Base-by-base conservation (phyloP, 192 early-diverging fungal species). In the Backusella macrospora region DNA sequence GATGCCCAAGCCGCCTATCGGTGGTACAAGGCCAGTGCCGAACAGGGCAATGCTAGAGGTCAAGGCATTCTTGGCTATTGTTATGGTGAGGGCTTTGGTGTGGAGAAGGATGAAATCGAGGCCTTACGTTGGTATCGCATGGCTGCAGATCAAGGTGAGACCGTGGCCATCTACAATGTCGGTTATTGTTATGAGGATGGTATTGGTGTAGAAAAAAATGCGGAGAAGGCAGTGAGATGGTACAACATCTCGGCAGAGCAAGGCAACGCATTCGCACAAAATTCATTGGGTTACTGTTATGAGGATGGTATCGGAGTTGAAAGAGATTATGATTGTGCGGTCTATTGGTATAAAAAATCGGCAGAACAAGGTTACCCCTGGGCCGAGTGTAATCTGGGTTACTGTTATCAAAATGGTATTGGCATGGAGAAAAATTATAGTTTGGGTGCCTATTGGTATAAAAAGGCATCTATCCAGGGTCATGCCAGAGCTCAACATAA, bases 201-300 rank as follows among this genome's bases (percentile, higher is more conserved):
- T 15, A 85, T 89, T 69, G 86, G 87, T 55, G 83, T 85, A 0
- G 80, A 76, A 43, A 80, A 76, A 46, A 77, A 88, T 55, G 76
- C 76, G 7, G 46, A 80, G 59, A 75, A 84, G 76, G 87, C 86
- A n/a, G 79, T 84, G 73, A 80, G 80, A 73, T 94, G 89, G 91
- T 94, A 87, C 75, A 72, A 81, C 38, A 67, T 81, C 26, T 77
- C 85, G 43, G 93, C 93, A 13, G 76, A 81, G 59, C 82, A 85
- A 46, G 93, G 92, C 14, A 91, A 92, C 70, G 90, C 90, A 8
- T 80, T 92, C 12, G 94, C 91, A 9, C 90, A 91, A 63, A 93
- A 93, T 76, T 92, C 89, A 49, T 82, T 95, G 6, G 94, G 93
- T 13, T 91, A 91, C 73, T 82, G 92, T 47, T 94, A 91, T 74